Percentiles rank a stretch among this genome's conserved stretches.
phyloP scores from a whole-genome alignment of 2,329 filamentous ascomycete species.

The Trichoderma asperellum region DNA sequence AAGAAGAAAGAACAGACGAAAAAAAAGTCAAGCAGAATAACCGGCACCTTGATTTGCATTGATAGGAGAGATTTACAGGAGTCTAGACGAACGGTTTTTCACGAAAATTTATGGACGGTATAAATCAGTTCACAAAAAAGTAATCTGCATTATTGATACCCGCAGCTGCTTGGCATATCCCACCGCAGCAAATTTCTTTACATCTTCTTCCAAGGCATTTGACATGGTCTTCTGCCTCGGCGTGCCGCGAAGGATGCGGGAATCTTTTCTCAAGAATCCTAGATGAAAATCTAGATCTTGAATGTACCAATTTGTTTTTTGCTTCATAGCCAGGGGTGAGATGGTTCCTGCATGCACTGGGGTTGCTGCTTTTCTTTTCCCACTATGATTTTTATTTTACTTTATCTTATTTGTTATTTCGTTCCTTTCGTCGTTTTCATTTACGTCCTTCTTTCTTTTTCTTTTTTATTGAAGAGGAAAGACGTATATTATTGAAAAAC shows the following conservation, averaged over 20 bases:
- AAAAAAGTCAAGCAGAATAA: conserved; percentile 9
- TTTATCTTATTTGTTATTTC: conserved; percentile 4
- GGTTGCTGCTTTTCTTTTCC: conserved; percentile 15
- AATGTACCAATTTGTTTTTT: conserved; percentile 13
- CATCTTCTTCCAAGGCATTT: conserved; percentile 15
- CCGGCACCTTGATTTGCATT: conserved; percentile 19
- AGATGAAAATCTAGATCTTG: background rate
- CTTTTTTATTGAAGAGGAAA: background rate
- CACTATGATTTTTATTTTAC: background rate
- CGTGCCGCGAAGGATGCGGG: conserved; percentile 18
- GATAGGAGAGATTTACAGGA: conserved; percentile 34
- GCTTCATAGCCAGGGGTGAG: conserved; percentile 9
- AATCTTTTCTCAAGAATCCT: background rate
- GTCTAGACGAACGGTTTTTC: conserved; percentile 33
- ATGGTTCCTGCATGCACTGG: conserved; percentile 22
- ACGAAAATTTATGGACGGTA: conserved; percentile 39
- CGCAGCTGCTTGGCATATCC: conserved; percentile 31
- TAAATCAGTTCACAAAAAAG: conserved; percentile 38
- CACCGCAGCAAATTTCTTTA: conserved; percentile 27
- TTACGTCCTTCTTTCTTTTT: background rate
- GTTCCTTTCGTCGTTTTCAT: conserved; percentile 7
- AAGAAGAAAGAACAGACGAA: background rate
- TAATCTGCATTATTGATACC: conserved; percentile 42
- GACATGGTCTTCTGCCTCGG: conserved; percentile 1
- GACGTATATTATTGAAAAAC: conserved; percentile 16